Base-by-base conservation (phyloP, 345 rosid species). In the Gossypium longicalyx region DNA sequence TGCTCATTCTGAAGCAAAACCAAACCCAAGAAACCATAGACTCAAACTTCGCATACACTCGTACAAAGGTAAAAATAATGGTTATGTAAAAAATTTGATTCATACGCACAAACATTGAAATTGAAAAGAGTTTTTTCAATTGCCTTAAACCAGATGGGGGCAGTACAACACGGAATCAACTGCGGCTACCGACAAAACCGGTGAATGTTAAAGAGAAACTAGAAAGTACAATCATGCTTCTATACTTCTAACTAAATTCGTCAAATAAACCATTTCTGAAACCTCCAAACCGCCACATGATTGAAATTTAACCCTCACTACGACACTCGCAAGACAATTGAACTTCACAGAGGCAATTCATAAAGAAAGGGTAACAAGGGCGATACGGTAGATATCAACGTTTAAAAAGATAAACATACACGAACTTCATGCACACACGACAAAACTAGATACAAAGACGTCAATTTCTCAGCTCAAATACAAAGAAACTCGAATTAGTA, bases 101-200 rank as follows among this genome's bases (percentile, higher is more conserved):
- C 52, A 16, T 41, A 13, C 49, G 43, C 9, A 67, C 48, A 57
- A 66, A 63, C 65, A 17, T 70, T 27, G 67, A 34, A 77, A 66
- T 7, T 0, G 67, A 9, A 16, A 70, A 16, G 51, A 16, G 45
- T 22, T 65, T 67, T 45, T 67, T 45, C 38, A 1, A 12, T 47
- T 67, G 38, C 71, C 56, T 47, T 64, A 38, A 17, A 64, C 12
- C 17, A 3, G 9, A 19, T 15, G 17, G 12, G 5, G 41, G 38
- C 7, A 15, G 53, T 16, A 25, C 9, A 25, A 48, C 43, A 48
- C 9, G 20, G 19, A 48, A 15, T 4, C 29, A 23, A 48, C 27
- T 22, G 41, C 43, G 4, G 20, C 57, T 67, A 19, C 19, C 7
- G 17, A 38, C 20, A 67, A 12, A 47, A 22, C 56, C 6, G 20